phyloP scores from a whole-genome alignment of 768 basidiomycete genomes.

The Pleurotus pulmonarius region DNA sequence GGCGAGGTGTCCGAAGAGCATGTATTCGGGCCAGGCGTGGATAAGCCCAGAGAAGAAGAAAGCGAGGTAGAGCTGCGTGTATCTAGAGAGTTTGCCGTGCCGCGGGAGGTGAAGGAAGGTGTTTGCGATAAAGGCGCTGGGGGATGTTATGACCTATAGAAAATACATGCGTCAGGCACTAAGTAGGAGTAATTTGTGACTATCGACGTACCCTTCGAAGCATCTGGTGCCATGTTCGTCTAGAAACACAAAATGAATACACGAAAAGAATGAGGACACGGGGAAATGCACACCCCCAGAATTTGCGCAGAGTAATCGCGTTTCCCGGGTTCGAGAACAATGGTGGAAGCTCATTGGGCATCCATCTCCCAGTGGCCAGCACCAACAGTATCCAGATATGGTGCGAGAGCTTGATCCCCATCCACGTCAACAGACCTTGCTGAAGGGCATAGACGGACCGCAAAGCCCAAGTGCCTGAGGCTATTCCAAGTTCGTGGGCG shows the following conservation, averaged over 20 bases:
- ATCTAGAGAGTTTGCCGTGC: conserved; percentile 16
- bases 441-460: neutral
- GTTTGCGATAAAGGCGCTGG: conserved; percentile 17
- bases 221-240: conserved; percentile 29
- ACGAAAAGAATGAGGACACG: neutral
- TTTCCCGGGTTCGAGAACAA: conserved; percentile 23
- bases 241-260: conserved; percentile 2
- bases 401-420: neutral
- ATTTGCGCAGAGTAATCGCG: conserved; percentile 24
- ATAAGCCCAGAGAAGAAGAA: conserved; percentile 27
- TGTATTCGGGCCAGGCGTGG: conserved; percentile 21
- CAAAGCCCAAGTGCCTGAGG: neutral
- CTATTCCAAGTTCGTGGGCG: too few relatives aligned
- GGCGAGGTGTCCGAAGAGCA: conserved; percentile 8
- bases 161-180: neutral
- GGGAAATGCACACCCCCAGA: conserved; percentile 27
- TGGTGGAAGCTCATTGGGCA: conserved; percentile 23
- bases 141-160: conserved; percentile 16
- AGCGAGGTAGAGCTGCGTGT: conserved; percentile 25
- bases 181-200: neutral
- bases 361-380: neutral
- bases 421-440: neutral
- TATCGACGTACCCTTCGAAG: conserved; percentile 20
- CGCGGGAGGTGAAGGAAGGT: conserved; percentile 16
- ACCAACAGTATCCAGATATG: neutral